phyloP scores from a whole-genome alignment of 2,329 filamentous ascomycete species.

The Cadophora luteo-olivacea region DNA sequence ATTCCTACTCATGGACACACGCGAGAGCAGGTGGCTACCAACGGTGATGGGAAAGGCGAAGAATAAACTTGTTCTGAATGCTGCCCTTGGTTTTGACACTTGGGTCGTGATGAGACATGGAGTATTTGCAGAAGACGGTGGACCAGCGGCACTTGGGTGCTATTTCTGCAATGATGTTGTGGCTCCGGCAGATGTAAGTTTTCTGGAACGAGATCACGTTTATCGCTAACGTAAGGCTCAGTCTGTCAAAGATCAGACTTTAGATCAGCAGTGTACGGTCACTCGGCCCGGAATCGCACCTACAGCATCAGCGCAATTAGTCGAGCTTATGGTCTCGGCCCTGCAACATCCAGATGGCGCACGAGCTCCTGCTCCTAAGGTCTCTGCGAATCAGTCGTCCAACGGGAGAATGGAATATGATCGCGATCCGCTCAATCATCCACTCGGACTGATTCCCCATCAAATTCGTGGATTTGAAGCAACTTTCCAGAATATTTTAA shows the following conservation, averaged over 20 bases:
- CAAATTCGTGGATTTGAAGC: conserved; percentile 80
- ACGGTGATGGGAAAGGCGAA: conserved; percentile 94
- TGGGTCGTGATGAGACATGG: conserved; percentile 98
- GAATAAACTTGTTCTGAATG: conserved; percentile 96
- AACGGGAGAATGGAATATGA: conserved; percentile 51
- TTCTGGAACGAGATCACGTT: background rate
- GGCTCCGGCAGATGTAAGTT: conserved; percentile 85
- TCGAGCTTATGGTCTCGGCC: conserved; percentile 87
- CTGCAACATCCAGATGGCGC: conserved; percentile 83
- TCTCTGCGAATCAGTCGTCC: conserved; percentile 43
- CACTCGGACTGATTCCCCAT: conserved; percentile 76
- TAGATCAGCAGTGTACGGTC: conserved; percentile 98
- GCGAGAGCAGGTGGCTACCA: conserved; percentile 93
- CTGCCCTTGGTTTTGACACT: conserved; percentile 93
- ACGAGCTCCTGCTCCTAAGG: conserved; percentile 62
- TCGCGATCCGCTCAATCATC: conserved; percentile 62
- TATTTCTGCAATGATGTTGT: conserved; percentile 99
- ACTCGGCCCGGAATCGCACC: conserved; percentile 91
- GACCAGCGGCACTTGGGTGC: conserved; percentile 79
- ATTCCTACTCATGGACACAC: conserved; percentile 96
- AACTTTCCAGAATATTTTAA: conserved; percentile 75
- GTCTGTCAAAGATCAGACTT: conserved; percentile 92
- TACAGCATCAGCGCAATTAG: conserved; percentile 88
- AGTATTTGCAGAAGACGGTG: conserved; percentile 61
- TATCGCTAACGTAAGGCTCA: conserved; percentile 47